Evolutionary conservation across 495 filamentous ascomycete species (phyloP).

Genomic region (Aspergillus haitiensis): DNA sequence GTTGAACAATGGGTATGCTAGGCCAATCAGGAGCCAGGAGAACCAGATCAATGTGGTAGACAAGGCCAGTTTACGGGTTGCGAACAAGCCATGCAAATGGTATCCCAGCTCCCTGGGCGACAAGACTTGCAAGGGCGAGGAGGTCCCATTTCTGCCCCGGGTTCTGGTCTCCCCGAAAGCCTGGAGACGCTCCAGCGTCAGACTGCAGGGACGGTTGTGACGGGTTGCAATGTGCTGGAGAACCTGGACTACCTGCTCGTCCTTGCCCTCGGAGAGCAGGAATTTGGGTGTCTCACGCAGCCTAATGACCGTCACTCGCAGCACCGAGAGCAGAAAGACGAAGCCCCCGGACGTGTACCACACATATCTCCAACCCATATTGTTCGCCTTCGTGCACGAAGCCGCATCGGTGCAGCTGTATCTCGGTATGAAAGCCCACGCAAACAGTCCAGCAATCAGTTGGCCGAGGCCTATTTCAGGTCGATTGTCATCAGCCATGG

Average conservation of each 20-base stretch:
- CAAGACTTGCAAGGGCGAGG: constrained; percentile 37
- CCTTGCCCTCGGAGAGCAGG: constrained; percentile 62
- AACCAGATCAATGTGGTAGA: constrained; percentile 67
- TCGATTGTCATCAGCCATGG: not conserved
- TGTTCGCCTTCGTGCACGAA: constrained; percentile 48
- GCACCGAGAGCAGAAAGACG: constrained; percentile 63
- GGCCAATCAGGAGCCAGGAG: constrained; percentile 68
- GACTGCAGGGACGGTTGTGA: constrained; percentile 61
- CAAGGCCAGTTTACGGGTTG: constrained; percentile 57
- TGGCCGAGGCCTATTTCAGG: constrained; percentile 28
- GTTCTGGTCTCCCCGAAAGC: constrained; percentile 23
- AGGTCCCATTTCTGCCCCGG: constrained; percentile 32
- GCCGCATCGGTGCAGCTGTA: constrained; percentile 36
- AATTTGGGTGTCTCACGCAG: constrained; percentile 74
- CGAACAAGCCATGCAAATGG: constrained; percentile 64
- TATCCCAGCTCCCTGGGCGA: constrained; percentile 51
- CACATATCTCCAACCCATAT: constrained; percentile 58
- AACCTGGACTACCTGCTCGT: constrained; percentile 59
- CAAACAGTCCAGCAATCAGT: constrained; percentile 39
- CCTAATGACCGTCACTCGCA: constrained; percentile 66
- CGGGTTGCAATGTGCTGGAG: constrained; percentile 61
- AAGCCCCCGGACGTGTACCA: constrained; percentile 62
- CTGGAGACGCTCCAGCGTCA: constrained; percentile 60
- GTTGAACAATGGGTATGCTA: constrained; percentile 69
- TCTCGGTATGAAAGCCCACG: constrained; percentile 48